Conservation (phyloP, 768 basidiomycete genomes). For the Omphalotus guepiniiformis region DNA sequence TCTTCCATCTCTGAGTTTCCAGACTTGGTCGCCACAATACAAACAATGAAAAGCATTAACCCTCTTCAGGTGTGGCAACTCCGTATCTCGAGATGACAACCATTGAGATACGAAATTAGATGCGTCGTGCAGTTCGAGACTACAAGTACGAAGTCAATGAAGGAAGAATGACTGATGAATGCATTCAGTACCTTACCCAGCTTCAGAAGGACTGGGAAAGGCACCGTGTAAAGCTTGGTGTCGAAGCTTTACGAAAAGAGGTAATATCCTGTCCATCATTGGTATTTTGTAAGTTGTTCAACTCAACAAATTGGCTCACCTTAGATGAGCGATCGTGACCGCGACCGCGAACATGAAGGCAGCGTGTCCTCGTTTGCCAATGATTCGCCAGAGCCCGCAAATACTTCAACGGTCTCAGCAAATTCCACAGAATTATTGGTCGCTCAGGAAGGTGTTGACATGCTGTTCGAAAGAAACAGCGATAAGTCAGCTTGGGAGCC, state of each 20-base stretch:
- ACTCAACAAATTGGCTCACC: conserved; percentile 6
- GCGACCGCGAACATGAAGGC: conserved; percentile 55
- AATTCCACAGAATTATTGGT: conserved; percentile 31
- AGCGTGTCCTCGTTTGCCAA: conserved; percentile 46
- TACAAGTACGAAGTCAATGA: conserved; percentile 95
- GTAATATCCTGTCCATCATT: conserved; percentile 29
- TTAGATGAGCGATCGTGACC: conserved; percentile 67
- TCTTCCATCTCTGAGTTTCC: conserved; percentile 88
- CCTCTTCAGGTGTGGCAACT: conserved; percentile 69
- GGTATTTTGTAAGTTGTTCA: neutral
- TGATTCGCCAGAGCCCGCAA: conserved; percentile 32
- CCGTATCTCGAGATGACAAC: neutral
- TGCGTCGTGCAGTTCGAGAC: conserved; percentile 91
- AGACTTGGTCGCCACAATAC: conserved; percentile 84
- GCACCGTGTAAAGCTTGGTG: conserved; percentile 80
- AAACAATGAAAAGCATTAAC: conserved; percentile 81
- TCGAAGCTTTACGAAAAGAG: conserved; percentile 82
- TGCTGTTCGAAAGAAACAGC: conserved; percentile 67
- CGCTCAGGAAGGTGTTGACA: conserved; percentile 63
- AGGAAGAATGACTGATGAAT: conserved; percentile 90
- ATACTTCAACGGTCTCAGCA: conserved; percentile 30
- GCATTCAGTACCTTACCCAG: conserved; percentile 88
- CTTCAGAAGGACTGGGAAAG: conserved; percentile 98
- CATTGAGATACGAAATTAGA: conserved; percentile 36
- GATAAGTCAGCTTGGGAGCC: conserved; percentile 77